These are phyloP conservation scores for Chaetomium sp. DNA, from an alignment of 2,329 filamentous ascomycete genomes.

Conservation along the genomic window DNA sequence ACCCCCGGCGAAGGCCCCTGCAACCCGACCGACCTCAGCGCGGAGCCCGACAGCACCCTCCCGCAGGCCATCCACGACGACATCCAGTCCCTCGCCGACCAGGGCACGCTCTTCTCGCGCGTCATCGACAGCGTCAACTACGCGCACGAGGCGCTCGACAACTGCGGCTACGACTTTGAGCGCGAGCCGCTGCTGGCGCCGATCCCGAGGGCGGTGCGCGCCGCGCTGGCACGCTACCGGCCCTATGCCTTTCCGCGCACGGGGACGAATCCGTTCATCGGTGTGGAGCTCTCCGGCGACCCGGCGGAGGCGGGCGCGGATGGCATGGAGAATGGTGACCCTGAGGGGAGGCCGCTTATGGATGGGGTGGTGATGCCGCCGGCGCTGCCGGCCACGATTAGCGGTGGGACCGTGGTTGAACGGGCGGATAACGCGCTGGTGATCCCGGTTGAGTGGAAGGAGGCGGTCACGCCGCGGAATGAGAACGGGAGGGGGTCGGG, in stretches of 20 bases:
- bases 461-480: not conserved
- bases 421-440: not conserved
- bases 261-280: not conserved
- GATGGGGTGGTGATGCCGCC: not conserved
- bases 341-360: not conserved
- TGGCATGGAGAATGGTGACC: not conserved
- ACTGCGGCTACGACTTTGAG: not conserved
- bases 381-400: not conserved
- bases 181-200: not conserved
- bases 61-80: not conserved
- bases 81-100: not conserved
- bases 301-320: not conserved
- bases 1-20: slow-evolving; percentile 10
- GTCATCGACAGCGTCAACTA: not conserved
- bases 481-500: not conserved
- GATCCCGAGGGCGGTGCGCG: not conserved
- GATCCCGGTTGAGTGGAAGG: not conserved
- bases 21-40: not conserved
- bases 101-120: not conserved
- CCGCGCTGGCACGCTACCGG: not conserved
- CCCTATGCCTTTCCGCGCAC: not conserved
- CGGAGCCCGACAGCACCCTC: not conserved
- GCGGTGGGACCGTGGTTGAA: not conserved
- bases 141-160: not conserved
- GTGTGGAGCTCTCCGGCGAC: not conserved